Evolutionary conservation across 164 flowering plant species (phyloP).

Genomic region (Annona squamosa): DNA sequence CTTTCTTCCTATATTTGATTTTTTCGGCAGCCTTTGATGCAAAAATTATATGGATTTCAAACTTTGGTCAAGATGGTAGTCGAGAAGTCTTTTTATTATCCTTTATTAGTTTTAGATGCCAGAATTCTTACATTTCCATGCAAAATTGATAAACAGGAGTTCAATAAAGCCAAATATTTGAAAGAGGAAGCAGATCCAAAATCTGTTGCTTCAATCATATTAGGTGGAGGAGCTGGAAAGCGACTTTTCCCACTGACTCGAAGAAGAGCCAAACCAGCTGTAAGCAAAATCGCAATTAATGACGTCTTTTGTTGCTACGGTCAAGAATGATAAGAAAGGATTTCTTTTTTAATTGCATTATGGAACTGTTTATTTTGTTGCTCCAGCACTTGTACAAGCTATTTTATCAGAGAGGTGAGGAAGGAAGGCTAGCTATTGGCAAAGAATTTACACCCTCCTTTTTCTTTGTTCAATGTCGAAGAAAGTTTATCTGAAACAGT

Average conservation of each 20-base stretch:
- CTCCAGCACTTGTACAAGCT: no score
- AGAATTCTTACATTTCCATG: background rate
- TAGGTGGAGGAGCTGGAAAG: slow-evolving; percentile 17
- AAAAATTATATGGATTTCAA: background rate
- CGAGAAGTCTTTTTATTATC: background rate
- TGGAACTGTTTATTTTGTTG: no score
- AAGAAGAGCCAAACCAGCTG: slow-evolving; percentile 15
- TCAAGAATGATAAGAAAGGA: background rate
- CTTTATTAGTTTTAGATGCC: background rate
- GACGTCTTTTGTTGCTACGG: background rate
- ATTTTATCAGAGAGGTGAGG: no score
- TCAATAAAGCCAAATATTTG: background rate
- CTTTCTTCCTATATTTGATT: background rate
- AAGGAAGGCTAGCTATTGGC: no score
- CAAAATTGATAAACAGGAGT: slow-evolving; percentile 2
- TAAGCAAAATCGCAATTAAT: background rate
- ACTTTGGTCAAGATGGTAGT: background rate
- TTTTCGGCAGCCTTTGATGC: background rate
- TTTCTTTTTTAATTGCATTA: no score
- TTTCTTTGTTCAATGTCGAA: no score
- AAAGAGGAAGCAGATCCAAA: slow-evolving; percentile 13
- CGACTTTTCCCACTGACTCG: slow-evolving; percentile 17
- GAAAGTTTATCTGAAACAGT: no score
- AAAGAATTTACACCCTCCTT: no score
- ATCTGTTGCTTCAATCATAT: slow-evolving; percentile 11